Evolutionary conservation across 371 early-diverging fungal genomes (phyloP).

Genomic region (Edhazardia aedis): DNA sequence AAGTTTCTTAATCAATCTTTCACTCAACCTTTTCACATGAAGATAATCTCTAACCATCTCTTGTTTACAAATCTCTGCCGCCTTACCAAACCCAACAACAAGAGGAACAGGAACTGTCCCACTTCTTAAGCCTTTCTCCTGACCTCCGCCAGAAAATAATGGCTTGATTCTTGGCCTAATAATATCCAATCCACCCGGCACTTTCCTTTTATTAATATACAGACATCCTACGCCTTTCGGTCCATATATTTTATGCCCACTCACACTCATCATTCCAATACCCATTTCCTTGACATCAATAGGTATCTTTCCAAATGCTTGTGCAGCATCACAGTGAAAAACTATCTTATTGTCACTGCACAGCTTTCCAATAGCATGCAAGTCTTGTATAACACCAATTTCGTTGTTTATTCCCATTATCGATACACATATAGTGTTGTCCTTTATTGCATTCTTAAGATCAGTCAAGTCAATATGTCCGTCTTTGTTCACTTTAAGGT

Average conservation of each 20-base stretch:
- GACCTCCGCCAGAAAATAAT: slow-evolving; percentile 80
- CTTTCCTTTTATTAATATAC: slow-evolving; percentile 76
- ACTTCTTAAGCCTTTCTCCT: slow-evolving; percentile 84
- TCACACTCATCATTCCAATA: slow-evolving; percentile 79
- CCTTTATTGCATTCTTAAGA: slow-evolving; percentile 63
- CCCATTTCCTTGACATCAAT: slow-evolving; percentile 80
- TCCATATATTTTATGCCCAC: slow-evolving; percentile 94
- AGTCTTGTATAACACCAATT: slow-evolving; percentile 86
- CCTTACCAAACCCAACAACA: slow-evolving; percentile 80
- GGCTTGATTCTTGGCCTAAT: slow-evolving; percentile 78
- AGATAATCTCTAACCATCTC: slow-evolving; percentile 59
- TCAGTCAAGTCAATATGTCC: slow-evolving; percentile 56
- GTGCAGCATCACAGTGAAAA: slow-evolving; percentile 84
- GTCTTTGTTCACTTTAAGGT: slow-evolving; percentile 65
- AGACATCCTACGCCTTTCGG: slow-evolving; percentile 91
- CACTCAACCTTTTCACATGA: slow-evolving; percentile 16
- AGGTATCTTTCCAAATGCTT: slow-evolving; percentile 85
- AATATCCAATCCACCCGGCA: no score
- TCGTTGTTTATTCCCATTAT: slow-evolving; percentile 97
- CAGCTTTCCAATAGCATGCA: slow-evolving; percentile 61
- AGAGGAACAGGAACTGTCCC: slow-evolving; percentile 88
- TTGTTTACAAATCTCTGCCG: slow-evolving; percentile 59
- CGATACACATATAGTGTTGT: slow-evolving; percentile 69
- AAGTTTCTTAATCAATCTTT: slow-evolving; percentile 24
- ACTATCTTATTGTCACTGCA: slow-evolving; percentile 37